Conservation (phyloP, 192 early-diverging fungal genomes). For the Coemansia sp. region DNA sequence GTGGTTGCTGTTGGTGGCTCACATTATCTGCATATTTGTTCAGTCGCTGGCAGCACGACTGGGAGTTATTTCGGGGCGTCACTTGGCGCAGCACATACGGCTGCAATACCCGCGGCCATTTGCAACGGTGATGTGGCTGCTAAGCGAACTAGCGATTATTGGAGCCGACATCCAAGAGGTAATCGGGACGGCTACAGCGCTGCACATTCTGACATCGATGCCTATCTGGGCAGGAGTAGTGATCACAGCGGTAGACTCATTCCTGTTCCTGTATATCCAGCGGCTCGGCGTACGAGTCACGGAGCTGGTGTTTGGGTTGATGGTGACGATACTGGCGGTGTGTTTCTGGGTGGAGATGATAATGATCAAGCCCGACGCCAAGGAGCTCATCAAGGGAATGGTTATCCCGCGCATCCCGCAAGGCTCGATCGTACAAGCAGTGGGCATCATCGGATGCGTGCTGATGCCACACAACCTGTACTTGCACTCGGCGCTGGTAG, state of each 20-base stretch:
- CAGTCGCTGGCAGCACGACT: conserved; percentile 63
- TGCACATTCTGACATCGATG: conserved; percentile 74
- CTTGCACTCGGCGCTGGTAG: conserved; percentile 81
- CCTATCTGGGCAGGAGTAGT: conserved; percentile 76
- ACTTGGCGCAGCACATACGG: conserved; percentile 62
- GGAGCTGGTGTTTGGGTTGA: conserved; percentile 70
- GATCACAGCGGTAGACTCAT: conserved; percentile 80
- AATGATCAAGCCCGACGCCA: conserved; percentile 55
- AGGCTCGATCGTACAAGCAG: conserved; percentile 62
- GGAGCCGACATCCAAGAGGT: conserved; percentile 78
- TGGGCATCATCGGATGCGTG: conserved; percentile 67
- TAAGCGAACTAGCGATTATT: conserved; percentile 69
- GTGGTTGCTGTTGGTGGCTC: conserved; percentile 65
- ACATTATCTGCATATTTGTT: conserved; percentile 62
- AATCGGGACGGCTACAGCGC: conserved; percentile 84
- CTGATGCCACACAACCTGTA: conserved; percentile 93
- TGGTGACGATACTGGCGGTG: conserved; percentile 69
- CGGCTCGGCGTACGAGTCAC: conserved; percentile 66
- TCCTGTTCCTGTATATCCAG: conserved; percentile 72
- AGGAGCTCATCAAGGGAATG: conserved; percentile 60
- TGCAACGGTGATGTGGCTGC: conserved; percentile 57
- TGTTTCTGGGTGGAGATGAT: conserved; percentile 82
- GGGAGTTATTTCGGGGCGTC: conserved; percentile 67
- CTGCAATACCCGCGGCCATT: conserved; percentile 54
- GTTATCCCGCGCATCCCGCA: conserved; percentile 60